Evolutionary conservation across 2,329 filamentous ascomycete genomes (phyloP).

Genomic region (Sclerotinia sclerotiorum): DNA sequence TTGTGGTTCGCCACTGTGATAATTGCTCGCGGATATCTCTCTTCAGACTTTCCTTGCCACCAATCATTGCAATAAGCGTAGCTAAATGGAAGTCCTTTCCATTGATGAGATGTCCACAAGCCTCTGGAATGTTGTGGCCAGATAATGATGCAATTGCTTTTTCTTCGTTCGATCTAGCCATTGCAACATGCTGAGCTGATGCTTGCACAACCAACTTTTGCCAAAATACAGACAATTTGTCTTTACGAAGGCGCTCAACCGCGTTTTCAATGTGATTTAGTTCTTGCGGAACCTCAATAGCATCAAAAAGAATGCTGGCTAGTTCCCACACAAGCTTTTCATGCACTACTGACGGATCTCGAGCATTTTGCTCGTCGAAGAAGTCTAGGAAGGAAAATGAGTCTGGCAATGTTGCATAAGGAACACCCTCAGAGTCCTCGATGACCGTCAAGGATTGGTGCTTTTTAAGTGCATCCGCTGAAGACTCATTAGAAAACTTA

Average conservation of each 20-base stretch:
- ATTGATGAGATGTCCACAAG: constrained; percentile 75
- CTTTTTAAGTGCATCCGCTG: constrained; percentile 53
- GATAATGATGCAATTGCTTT: constrained; percentile 80
- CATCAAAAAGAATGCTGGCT: constrained; percentile 82
- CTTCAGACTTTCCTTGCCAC: constrained; percentile 66
- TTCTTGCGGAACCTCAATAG: constrained; percentile 50
- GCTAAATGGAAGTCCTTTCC: constrained; percentile 81
- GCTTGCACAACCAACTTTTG: constrained; percentile 63
- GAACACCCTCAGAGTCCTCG: constrained; percentile 55
- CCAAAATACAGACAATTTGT: constrained; percentile 67
- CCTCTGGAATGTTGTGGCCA: constrained; percentile 75
- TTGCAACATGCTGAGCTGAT: constrained; percentile 54
- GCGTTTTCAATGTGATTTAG: constrained; percentile 42
- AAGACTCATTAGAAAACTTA: constrained; percentile 60
- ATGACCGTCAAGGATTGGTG: constrained; percentile 59
- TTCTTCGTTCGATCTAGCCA: constrained; percentile 69
- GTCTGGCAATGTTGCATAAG: constrained; percentile 53
- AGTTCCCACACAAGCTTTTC: constrained; percentile 83
- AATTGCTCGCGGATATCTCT: constrained; percentile 79
- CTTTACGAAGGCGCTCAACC: constrained; percentile 51
- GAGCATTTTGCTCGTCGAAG: constrained; percentile 44
- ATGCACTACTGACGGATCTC: constrained; percentile 51
- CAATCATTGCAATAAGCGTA: constrained; percentile 79
- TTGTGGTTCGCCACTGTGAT: constrained; percentile 77
- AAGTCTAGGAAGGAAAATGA: constrained; percentile 52